phyloP scores from a whole-genome alignment of 305 asterid species.

The Rubia balearica region DNA sequence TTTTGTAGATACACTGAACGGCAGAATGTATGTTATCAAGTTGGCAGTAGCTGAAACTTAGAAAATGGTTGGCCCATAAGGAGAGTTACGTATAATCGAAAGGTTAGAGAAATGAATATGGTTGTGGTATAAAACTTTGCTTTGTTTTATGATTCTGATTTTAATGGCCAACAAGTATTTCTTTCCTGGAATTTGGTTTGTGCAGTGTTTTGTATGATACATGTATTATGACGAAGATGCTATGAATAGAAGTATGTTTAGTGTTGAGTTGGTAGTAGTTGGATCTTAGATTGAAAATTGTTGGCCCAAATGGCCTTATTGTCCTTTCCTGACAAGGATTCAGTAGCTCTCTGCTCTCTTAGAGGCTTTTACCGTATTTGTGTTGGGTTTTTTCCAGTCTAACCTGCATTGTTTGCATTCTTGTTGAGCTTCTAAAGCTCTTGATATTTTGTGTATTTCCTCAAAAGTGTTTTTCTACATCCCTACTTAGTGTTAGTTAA shows the following conservation, averaged over 20 bases:
- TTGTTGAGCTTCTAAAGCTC: background rate
- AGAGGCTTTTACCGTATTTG: background rate
- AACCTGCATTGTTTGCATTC: background rate
- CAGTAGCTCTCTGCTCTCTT: background rate
- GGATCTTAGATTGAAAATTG: background rate
- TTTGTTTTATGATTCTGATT: too few species aligned
- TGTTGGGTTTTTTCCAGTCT: background rate
- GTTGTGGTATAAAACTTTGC: too few species aligned
- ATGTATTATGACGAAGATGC: background rate
- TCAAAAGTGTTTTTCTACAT: background rate
- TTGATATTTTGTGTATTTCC: background rate
- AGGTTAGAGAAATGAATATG: background rate
- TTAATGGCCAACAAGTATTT: too few species aligned
- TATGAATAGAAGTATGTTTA: too few species aligned
- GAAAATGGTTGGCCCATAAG: background rate
- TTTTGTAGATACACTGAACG: background rate
- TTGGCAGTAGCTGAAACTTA: background rate
- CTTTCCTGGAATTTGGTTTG: too few species aligned
- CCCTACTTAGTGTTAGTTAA: background rate
- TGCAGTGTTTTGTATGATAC: too few species aligned
- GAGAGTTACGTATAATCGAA: background rate
- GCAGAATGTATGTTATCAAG: background rate
- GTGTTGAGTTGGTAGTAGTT: background rate
- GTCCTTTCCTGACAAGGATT: background rate
- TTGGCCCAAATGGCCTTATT: background rate